Conservation (phyloP, 495 filamentous ascomycete species). For the Podospora didyma region DNA sequence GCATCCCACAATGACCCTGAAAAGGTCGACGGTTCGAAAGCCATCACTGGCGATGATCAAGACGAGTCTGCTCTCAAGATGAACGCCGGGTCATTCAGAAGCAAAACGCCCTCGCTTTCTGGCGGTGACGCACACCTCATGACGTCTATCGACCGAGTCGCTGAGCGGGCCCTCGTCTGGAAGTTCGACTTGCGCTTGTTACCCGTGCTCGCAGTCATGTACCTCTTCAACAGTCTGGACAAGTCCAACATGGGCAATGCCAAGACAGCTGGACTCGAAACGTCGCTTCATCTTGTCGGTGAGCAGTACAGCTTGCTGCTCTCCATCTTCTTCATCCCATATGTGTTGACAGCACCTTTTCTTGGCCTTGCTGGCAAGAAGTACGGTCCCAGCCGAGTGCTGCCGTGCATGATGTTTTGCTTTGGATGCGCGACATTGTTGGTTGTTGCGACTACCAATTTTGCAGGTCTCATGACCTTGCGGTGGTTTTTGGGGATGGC, state of each 20-base stretch:
- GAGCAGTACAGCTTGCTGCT: slow-evolving; percentile 70
- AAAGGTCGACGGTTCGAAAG: too few relatives aligned
- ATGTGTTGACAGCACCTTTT: slow-evolving; percentile 64
- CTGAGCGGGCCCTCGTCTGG: slow-evolving; percentile 58
- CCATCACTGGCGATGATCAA: too few relatives aligned
- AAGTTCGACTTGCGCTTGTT: slow-evolving; percentile 62
- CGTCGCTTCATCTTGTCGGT: slow-evolving; percentile 45
- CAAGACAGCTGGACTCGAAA: slow-evolving; percentile 50
- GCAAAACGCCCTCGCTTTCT: background rate
- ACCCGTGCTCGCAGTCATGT: slow-evolving; percentile 63
- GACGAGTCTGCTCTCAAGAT: background rate
- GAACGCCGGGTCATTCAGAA: background rate
- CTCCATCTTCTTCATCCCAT: slow-evolving; percentile 75
- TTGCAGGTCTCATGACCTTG: slow-evolving; percentile 62
- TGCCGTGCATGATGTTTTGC: slow-evolving; percentile 64
- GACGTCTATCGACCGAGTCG: slow-evolving; percentile 34
- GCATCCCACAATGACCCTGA: too few relatives aligned
- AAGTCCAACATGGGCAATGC: slow-evolving; percentile 70
- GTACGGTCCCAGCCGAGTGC: slow-evolving; percentile 56
- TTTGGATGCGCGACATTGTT: slow-evolving; percentile 59
- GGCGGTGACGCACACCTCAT: background rate
- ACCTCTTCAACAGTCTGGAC: slow-evolving; percentile 55
- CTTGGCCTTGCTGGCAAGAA: slow-evolving; percentile 67
- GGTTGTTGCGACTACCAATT: slow-evolving; percentile 52
- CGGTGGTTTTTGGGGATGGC: slow-evolving; percentile 68